Evolutionary conservation across 2,329 filamentous ascomycete species (phyloP).

Genomic region (Fusarium stilboides): DNA sequence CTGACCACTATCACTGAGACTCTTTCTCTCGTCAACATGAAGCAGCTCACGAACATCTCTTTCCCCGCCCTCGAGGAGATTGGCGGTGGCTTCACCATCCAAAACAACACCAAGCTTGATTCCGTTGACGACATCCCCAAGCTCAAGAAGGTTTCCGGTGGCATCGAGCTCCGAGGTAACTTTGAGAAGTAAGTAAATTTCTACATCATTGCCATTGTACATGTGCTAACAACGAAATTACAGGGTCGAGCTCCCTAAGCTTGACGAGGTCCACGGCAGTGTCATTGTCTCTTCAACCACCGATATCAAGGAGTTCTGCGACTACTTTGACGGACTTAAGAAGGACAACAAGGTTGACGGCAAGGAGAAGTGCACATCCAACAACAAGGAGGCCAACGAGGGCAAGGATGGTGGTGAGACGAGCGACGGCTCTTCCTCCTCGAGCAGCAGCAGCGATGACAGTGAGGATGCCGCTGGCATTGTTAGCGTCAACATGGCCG

Average conservation of each 20-base stretch:
- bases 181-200: conserved; percentile 79
- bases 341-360: conserved; percentile 61
- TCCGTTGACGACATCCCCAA: conserved; percentile 76
- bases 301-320: conserved; percentile 70
- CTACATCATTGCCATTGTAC: neutral
- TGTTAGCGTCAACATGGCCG: conserved; percentile 62
- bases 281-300: conserved; percentile 79
- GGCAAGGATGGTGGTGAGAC: conserved; percentile 54
- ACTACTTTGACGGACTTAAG: conserved; percentile 64
- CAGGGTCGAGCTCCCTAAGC: conserved; percentile 78
- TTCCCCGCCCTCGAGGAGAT: conserved; percentile 78
- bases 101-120: conserved; percentile 87
- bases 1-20: conserved; percentile 73
- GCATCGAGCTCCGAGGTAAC: conserved; percentile 87
- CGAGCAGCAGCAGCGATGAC: conserved; percentile 45
- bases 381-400: conserved; percentile 68
- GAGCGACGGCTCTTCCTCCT: conserved; percentile 46
- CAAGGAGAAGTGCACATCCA: conserved; percentile 63
- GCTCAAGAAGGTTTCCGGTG: conserved; percentile 81
- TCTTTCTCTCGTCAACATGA: conserved; percentile 76
- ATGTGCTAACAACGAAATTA: conserved; percentile 9
- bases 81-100: conserved; percentile 85
- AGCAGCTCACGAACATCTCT: conserved; percentile 78
- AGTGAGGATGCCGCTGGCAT: conserved; percentile 62
- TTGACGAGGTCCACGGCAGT: conserved; percentile 78